Evolutionary conservation across 805 yeast genomes (phyloP).

Genomic region (Monosporozyma solicola): DNA sequence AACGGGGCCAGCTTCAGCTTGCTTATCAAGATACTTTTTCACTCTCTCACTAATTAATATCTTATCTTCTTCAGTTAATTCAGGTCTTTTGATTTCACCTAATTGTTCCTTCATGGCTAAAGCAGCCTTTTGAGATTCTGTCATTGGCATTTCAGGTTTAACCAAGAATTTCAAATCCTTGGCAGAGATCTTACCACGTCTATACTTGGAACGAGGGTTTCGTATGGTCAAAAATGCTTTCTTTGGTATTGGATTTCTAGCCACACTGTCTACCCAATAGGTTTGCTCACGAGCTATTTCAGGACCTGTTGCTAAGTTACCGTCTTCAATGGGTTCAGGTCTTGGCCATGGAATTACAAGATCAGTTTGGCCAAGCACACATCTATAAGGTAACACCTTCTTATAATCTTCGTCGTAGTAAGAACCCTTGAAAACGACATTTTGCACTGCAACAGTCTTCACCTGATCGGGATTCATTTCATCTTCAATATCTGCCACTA

Average conservation of each 20-base stretch:
- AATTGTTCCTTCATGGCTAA: slow-evolving; percentile 43
- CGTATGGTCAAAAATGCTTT: slow-evolving; percentile 61
- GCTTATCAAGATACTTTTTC: slow-evolving; percentile 28
- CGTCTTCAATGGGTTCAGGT: slow-evolving; percentile 50
- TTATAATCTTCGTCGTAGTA: slow-evolving; percentile 70
- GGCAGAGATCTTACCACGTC: slow-evolving; percentile 53
- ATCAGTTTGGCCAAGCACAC: slow-evolving; percentile 58
- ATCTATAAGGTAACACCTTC: slow-evolving; percentile 66
- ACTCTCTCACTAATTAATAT: slow-evolving; percentile 38
- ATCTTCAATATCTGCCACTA: slow-evolving; percentile 69
- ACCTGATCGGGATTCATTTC: slow-evolving; percentile 46
- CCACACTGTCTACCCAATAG: slow-evolving; percentile 58
- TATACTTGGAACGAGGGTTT: slow-evolving; percentile 63
- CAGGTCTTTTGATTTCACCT: slow-evolving; percentile 36
- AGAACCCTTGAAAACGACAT: slow-evolving; percentile 54
- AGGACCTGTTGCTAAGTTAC: slow-evolving; percentile 47
- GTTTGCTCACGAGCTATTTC: slow-evolving; percentile 61
- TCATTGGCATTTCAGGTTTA: slow-evolving; percentile 72
- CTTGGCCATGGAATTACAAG: slow-evolving; percentile 86
- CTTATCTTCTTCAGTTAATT: slow-evolving; percentile 35
- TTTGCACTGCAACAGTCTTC: slow-evolving; percentile 71
- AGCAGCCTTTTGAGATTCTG: slow-evolving; percentile 53
- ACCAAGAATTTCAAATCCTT: slow-evolving; percentile 52
- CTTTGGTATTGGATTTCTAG: slow-evolving; percentile 58
- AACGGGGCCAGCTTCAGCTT: slow-evolving; percentile 4